Percentiles rank a stretch among this genome's conserved stretches.
These are phyloP conservation scores for Corchorus capsularis DNA, from an alignment of 345 rosid species.

Conservation along the genomic window DNA sequence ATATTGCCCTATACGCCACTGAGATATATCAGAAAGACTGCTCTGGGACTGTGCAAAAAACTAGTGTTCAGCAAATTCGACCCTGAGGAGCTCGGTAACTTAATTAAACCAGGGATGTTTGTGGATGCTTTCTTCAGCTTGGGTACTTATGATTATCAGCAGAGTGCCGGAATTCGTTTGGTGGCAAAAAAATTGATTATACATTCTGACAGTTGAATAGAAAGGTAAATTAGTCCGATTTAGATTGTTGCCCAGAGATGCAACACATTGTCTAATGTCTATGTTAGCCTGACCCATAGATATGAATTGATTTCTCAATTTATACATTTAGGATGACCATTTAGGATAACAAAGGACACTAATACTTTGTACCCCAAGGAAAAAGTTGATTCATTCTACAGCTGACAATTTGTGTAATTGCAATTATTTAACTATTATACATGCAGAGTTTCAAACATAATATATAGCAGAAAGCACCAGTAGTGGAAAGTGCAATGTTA, in stretches of 20 bases:
- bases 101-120: conserved; percentile 44
- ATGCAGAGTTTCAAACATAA: neutral
- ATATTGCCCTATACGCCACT: conserved; percentile 49
- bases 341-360: conserved; percentile 1
- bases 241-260: neutral
- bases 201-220: conserved; percentile 24
- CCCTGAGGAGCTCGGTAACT: conserved; percentile 48
- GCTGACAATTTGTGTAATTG: conserved; percentile 4
- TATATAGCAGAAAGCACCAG: no score
- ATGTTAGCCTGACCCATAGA: neutral
- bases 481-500: no score
- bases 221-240: neutral
- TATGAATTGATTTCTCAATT: conserved; percentile 9
- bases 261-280: neutral
- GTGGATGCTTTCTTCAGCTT: conserved; percentile 70
- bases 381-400: neutral
- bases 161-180: conserved; percentile 68
- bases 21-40: conserved; percentile 66
- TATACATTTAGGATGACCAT: neutral
- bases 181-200: conserved; percentile 64
- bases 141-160: conserved; percentile 75
- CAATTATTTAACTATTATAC: neutral
- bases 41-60: conserved; percentile 50
- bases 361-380: neutral
- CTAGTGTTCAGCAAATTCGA: conserved; percentile 51